phyloP scores from a whole-genome alignment of 2,329 filamentous ascomycete species.

The Cordyceps farinosa region DNA sequence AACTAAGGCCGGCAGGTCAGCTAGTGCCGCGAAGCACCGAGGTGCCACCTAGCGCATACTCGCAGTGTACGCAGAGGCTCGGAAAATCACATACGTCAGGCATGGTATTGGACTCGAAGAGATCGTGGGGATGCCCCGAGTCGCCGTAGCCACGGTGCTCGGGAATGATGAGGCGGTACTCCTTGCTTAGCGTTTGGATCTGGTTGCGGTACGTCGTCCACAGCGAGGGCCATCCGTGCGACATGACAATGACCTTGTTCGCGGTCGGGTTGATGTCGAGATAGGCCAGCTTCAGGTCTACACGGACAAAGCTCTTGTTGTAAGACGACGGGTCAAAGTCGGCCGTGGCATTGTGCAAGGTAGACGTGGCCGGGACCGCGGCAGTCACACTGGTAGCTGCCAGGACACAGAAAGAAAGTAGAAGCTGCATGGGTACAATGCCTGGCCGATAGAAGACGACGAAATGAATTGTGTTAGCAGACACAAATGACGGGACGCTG shows the following conservation, averaged over 20 bases:
- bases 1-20: background rate
- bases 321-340: slow-evolving; percentile 10
- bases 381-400: too few relatives aligned
- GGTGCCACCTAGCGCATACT: too few relatives aligned
- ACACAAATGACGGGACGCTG: too few relatives aligned
- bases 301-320: slow-evolving; percentile 9
- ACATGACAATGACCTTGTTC: slow-evolving; percentile 16
- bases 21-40: background rate
- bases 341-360: background rate
- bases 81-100: slow-evolving; percentile 12
- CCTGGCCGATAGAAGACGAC: too few relatives aligned
- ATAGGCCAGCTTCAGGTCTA: slow-evolving; percentile 12
- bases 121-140: slow-evolving; percentile 13
- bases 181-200: slow-evolving; percentile 13
- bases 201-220: slow-evolving; percentile 19
- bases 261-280: slow-evolving; percentile 18
- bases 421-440: too few relatives aligned
- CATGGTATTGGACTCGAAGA: slow-evolving; percentile 19
- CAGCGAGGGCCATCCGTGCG: slow-evolving; percentile 16
- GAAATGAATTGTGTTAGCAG: too few relatives aligned
- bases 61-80: too few relatives aligned
- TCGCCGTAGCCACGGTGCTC: slow-evolving; percentile 14
- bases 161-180: slow-evolving; percentile 16
- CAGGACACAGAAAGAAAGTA: too few relatives aligned
- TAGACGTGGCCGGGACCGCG: background rate